A percentile compares a stretch with the other conserved stretches of the same genome.
Evolutionary conservation across 176 grass and related monocot species (phyloP).

Genomic region (Oryza nivara): DNA sequence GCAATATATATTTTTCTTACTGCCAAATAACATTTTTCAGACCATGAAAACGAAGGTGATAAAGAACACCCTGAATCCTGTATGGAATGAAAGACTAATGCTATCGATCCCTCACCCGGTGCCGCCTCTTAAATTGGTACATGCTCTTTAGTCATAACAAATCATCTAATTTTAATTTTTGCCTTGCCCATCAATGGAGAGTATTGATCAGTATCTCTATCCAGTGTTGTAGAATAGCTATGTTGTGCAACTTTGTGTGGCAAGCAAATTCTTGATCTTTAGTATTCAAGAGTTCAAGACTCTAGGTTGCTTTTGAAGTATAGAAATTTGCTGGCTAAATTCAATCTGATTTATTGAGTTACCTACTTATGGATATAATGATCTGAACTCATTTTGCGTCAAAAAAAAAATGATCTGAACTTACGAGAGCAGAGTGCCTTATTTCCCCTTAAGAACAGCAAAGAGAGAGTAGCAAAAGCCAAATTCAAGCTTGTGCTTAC

Average conservation of each 20-base stretch:
- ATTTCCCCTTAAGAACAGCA: neutral
- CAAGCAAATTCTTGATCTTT: neutral
- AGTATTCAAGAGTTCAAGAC: neutral
- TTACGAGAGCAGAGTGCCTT: neutral
- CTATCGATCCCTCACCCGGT: constrained; percentile 84
- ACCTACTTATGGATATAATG: neutral
- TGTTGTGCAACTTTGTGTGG: neutral
- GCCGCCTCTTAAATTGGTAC: constrained; percentile 81
- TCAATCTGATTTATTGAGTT: neutral
- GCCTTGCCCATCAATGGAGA: neutral
- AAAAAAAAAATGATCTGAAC: neutral
- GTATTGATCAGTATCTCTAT: neutral
- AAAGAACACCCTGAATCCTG: constrained; percentile 91
- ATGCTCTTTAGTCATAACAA: neutral
- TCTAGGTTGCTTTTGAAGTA: neutral
- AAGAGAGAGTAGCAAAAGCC: neutral
- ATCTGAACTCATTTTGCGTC: too few relatives aligned
- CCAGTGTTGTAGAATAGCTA: neutral
- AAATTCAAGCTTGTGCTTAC: too few relatives aligned
- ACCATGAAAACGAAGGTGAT: constrained; percentile 94
- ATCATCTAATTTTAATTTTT: neutral
- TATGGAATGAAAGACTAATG: constrained; percentile 95
- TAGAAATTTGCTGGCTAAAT: neutral
- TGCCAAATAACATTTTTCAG: constrained; percentile 46
- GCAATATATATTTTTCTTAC: neutral